These are phyloP conservation scores for Euptelea pleiosperma DNA, from an alignment of 164 flowering plant species.

Conservation along the genomic window DNA sequence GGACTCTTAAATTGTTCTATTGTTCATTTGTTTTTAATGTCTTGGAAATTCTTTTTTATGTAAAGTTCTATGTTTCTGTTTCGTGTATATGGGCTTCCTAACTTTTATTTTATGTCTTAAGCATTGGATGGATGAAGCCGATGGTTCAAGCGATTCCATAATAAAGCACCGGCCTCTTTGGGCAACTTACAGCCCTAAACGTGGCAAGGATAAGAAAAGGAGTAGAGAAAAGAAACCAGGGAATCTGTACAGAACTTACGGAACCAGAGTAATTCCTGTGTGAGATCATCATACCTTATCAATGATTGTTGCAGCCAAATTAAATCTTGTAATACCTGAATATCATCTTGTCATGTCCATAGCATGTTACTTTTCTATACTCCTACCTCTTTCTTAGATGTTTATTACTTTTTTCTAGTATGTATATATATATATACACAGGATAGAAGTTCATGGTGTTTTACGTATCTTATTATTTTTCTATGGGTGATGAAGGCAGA, in stretches of 20 bases:
- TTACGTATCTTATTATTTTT: too few species aligned
- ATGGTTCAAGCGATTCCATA: slow-evolving; percentile 71
- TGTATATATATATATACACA: too few species aligned
- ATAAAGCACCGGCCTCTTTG: slow-evolving; percentile 93
- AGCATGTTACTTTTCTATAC: too few species aligned
- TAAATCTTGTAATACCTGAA: slow-evolving; percentile 3
- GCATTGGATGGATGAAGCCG: slow-evolving; percentile 78
- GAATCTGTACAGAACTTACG: slow-evolving; percentile 73
- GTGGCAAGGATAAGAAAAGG: slow-evolving; percentile 52
- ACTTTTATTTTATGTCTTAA: slow-evolving; percentile 27
- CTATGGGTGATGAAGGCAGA: too few species aligned
- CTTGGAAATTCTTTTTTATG: neutral
- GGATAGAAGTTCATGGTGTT: too few species aligned
- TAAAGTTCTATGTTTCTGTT: neutral
- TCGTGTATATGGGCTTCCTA: slow-evolving; percentile 4
- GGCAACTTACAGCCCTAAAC: slow-evolving; percentile 54
- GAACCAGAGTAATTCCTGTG: slow-evolving; percentile 99
- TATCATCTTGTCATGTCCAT: neutral
- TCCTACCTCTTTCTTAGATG: too few species aligned
- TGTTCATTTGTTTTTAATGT: neutral
- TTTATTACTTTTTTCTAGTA: too few species aligned
- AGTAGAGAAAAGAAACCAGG: slow-evolving; percentile 52
- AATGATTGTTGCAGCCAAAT: neutral
- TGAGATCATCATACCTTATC: slow-evolving; percentile 36
- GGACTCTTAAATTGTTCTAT: neutral